Conservation (phyloP, 2,329 filamentous ascomycete species). For the Botrytis byssoidea region DNA sequence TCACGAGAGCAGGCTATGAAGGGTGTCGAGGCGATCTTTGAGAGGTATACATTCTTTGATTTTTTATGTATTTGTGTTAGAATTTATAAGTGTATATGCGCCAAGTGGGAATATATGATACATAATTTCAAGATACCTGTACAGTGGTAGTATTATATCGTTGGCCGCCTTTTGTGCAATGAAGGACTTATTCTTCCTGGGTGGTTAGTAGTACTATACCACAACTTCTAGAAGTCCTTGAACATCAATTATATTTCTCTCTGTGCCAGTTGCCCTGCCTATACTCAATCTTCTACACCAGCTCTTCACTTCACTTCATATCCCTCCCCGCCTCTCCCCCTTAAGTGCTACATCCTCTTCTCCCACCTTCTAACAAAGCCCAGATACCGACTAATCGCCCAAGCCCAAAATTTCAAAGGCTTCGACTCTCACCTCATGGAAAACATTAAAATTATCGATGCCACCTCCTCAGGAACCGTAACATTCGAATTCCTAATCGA, state of each 20-base stretch:
- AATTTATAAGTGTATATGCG: neutral
- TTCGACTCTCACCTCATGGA: conserved; percentile 35
- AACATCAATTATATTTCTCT: neutral
- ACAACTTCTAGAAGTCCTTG: neutral
- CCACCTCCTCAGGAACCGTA: conserved; percentile 38
- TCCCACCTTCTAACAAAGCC: conserved; percentile 2
- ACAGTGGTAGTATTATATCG: neutral
- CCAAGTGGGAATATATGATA: neutral
- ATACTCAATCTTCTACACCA: accelerated
- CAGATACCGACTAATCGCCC: conserved; percentile 33
- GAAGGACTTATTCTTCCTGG: neutral
- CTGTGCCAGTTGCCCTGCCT: accelerated
- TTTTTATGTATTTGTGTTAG: neutral
- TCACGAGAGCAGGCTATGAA: conserved; percentile 31
- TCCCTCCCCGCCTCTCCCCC: too few relatives aligned
- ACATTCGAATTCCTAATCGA: conserved; percentile 48
- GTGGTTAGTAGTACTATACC: neutral
- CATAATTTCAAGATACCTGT: too few relatives aligned
- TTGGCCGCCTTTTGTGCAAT: neutral
- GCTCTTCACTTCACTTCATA: neutral
- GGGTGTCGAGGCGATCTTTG: conserved; percentile 35
- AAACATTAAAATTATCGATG: conserved; percentile 36
- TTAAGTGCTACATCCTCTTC: neutral
- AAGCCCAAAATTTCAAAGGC: conserved; percentile 22
- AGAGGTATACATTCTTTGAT: conserved; percentile 26